Evolutionary conservation across 2,329 filamentous ascomycete genomes (phyloP).

Genomic region (Diaporthe batatas): DNA sequence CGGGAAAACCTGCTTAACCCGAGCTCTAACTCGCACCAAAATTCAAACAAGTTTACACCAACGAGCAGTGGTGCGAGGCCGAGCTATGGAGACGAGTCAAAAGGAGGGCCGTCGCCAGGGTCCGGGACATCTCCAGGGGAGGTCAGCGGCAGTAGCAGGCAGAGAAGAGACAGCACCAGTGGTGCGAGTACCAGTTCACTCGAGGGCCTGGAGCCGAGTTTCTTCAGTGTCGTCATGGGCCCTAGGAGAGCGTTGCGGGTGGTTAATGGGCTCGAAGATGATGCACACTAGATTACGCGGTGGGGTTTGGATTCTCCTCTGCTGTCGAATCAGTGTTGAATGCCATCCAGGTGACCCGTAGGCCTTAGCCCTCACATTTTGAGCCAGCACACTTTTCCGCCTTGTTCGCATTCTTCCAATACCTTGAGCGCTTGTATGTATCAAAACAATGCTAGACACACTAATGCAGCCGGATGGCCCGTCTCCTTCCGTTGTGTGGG

Average conservation of each 20-base stretch:
- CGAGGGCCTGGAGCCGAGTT: constrained; percentile 68
- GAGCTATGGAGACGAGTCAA: constrained; percentile 29
- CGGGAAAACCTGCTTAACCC: constrained; percentile 45
- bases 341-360: neutral
- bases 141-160: constrained; percentile 43
- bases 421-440: constrained; percentile 27
- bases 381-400: neutral
- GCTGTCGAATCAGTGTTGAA: neutral
- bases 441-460: constrained; percentile 12
- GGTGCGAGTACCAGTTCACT: constrained; percentile 55
- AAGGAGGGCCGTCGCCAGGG: constrained; percentile 44
- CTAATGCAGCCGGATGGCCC: neutral
- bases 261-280: constrained; percentile 62
- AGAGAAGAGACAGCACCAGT: constrained; percentile 50
- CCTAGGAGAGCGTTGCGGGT: constrained; percentile 75
- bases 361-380: neutral
- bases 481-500: neutral
- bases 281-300: constrained; percentile 28
- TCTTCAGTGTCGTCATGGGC: constrained; percentile 74
- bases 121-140: constrained; percentile 44
- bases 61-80: constrained; percentile 36
- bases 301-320: neutral
- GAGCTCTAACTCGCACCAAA: constrained; percentile 41
- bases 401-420: neutral
- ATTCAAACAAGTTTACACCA: constrained; percentile 27